Percentiles rank a stretch among this genome's conserved stretches.
Conservation (phyloP, 2,329 filamentous ascomycete genomes). For the Trichoderma arundinaceum region DNA sequence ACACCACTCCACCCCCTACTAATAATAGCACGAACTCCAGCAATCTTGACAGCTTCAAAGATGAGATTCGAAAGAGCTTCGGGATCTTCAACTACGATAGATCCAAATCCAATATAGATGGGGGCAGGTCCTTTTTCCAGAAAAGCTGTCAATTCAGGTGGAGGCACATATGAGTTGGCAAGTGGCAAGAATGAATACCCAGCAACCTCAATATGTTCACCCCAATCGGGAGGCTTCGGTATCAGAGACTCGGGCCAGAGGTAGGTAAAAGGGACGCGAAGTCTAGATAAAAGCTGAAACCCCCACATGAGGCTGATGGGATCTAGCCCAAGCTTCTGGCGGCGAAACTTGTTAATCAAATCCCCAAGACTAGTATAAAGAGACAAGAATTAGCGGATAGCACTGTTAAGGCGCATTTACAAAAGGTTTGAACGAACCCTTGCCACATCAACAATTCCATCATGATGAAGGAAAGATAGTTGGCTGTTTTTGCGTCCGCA, state of each 20-base stretch:
- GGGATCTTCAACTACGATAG: conserved; percentile 68
- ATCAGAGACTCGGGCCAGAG: conserved; percentile 72
- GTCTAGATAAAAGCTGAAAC: conserved; percentile 65
- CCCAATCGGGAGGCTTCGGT: conserved; percentile 70
- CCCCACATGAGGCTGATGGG: conserved; percentile 69
- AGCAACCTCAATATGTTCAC: conserved; percentile 61
- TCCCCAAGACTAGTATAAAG: conserved; percentile 70
- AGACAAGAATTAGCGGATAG: conserved; percentile 62
- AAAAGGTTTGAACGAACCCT: conserved; percentile 17
- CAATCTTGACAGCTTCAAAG: conserved; percentile 61
- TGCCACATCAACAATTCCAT: conserved; percentile 31
- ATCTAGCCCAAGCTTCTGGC: conserved; percentile 65
- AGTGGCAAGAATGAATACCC: conserved; percentile 67
- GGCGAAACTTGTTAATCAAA: conserved; percentile 72
- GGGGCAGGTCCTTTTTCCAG: conserved; percentile 62
- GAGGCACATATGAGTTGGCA: conserved; percentile 58
- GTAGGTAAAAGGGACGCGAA: conserved; percentile 71
- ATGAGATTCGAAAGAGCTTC: conserved; percentile 62
- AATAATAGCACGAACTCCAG: conserved; percentile 65
- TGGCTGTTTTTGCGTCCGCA: conserved; percentile 64
- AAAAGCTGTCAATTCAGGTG: conserved; percentile 59
- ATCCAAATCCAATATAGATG: conserved; percentile 71
- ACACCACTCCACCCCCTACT: conserved; percentile 70
- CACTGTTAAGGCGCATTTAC: not conserved
- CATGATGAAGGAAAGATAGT: conserved; percentile 65